A percentile compares a stretch with the other conserved stretches of the same genome.
Conservation (phyloP, 345 rosid species). For the Noccaea bulbosa region DNA sequence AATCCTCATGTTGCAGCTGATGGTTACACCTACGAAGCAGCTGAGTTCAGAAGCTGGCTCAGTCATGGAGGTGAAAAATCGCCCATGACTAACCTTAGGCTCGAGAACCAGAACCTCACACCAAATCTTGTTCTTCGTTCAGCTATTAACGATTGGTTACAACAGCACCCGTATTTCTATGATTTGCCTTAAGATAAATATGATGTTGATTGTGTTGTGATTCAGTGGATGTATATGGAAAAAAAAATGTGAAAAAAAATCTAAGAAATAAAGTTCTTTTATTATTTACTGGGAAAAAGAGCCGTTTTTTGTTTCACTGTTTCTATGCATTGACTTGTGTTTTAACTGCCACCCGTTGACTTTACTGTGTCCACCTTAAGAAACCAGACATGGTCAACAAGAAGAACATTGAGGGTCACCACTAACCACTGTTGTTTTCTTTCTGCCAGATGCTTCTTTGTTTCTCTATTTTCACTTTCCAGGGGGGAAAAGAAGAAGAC, state of each 20-base stretch:
- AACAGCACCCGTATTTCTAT: slow-evolving; percentile 33
- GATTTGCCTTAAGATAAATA: slow-evolving; percentile 24
- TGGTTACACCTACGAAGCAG: slow-evolving; percentile 75
- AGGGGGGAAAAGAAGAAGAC: slow-evolving; percentile 17
- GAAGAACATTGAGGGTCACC: slow-evolving; percentile 44
- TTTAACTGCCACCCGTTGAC: slow-evolving; percentile 25
- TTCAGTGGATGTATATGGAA: slow-evolving; percentile 19
- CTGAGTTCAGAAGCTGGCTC: slow-evolving; percentile 68
- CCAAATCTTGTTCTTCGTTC: slow-evolving; percentile 77
- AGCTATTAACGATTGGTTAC: slow-evolving; percentile 67
- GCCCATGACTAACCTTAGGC: slow-evolving; percentile 67
- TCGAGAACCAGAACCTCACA: slow-evolving; percentile 51
- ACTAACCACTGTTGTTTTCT: slow-evolving; percentile 35
- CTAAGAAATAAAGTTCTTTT: neutral
- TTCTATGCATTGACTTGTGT: slow-evolving; percentile 29
- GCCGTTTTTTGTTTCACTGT: slow-evolving; percentile 18
- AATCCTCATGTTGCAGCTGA: slow-evolving; percentile 86
- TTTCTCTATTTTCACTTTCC: slow-evolving; percentile 28
- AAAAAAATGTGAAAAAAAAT: slow-evolving; percentile 17
- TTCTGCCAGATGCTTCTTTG: slow-evolving; percentile 32
- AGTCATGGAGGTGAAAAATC: slow-evolving; percentile 62
- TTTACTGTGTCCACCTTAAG: slow-evolving; percentile 22
- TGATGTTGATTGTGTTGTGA: slow-evolving; percentile 35
- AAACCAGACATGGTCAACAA: slow-evolving; percentile 36
- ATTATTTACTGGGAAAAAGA: slow-evolving; percentile 4